Evolutionary conservation across 2,329 filamentous ascomycete genomes (phyloP), one percentile per base, ranked within the genome.

Genomic region (Neurospora crassa): DNA sequence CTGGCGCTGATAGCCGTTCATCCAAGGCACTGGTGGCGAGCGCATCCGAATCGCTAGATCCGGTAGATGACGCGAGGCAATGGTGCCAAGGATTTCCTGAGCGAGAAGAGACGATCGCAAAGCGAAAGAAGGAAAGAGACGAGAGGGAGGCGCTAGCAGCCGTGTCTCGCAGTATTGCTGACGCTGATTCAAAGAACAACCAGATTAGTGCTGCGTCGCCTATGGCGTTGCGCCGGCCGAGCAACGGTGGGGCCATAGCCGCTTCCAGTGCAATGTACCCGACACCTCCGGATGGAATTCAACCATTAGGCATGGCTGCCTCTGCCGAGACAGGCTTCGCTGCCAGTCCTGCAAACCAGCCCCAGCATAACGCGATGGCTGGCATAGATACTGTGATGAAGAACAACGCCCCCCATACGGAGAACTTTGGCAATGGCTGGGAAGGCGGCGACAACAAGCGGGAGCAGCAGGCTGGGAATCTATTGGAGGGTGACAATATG

Each of bases 271-370:
- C 86, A 1, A 88, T 92, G 80, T 92, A 93, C 77, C 90, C 89
- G 10, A 93, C 91, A 6, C 91, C 91, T 1, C 91, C 91, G 12
- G 90, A 92, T 77, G 89, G 85, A 16, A 80, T 90, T 20, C 88
- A 88, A 53, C 79, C 81, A 2, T 79, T 84, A 11, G 88, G 84
- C 3, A 82, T 85, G 7, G 87, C 87, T 0, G 86, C 87, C 4
- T 86, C 86, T 1, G 83, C 89, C 70, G 88, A 90, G 71, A 63
- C 53, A 37, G 85, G 84, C 5, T 83, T 82, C 2, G 81, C 82
- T 1, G 86, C 86, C 1, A 90, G 88, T 69, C 88, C 89, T 0
- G 84, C 82, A 3, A 86, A 87, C 59, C 81, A 79, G 45, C 74
- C 76, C 2, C 73, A 74, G 14, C 73, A 76, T 0, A 73, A 78